Conservation (phyloP, 805 yeast genomes). For the Teunomyces stri region DNA sequence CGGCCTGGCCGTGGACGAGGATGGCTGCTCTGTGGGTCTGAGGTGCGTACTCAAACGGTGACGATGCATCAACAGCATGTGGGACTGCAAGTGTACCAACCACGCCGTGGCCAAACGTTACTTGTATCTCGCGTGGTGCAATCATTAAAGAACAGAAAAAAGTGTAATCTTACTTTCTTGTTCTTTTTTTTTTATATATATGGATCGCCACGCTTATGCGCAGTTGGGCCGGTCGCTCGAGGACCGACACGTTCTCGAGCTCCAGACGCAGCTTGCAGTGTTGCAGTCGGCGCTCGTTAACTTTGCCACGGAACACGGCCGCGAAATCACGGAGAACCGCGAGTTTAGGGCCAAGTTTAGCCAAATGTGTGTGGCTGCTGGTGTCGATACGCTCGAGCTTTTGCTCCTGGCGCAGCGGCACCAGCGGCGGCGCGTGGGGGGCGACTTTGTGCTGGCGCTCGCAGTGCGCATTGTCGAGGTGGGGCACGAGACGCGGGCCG, state of each 20-base stretch:
- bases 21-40: constrained; percentile 54
- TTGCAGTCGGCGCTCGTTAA: constrained; percentile 76
- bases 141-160: neutral
- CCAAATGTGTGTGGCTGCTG: constrained; percentile 72
- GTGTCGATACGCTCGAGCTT: constrained; percentile 73
- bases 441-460: constrained; percentile 50
- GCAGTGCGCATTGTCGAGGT: constrained; percentile 74
- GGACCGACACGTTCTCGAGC: constrained; percentile 55
- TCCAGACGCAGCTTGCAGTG: constrained; percentile 68
- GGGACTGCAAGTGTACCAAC: constrained; percentile 40
- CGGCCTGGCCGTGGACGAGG: constrained; percentile 80
- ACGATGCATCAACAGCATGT: constrained; percentile 23
- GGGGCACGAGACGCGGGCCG: constrained; percentile 63
- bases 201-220: constrained; percentile 29
- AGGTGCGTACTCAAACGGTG: constrained; percentile 30
- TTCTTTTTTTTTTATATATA: neutral
- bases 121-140: constrained; percentile 36
- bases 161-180: too few relatives aligned
- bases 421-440: constrained; percentile 37
- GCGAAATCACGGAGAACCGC: constrained; percentile 61
- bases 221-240: constrained; percentile 50
- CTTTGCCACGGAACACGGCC: constrained; percentile 70
- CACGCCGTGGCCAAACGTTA: constrained; percentile 33
- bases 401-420: constrained; percentile 17
- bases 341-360: constrained; percentile 71